Evolutionary conservation across 169 alveolate genomes (phyloP).

Genomic region (Amoebophrya sp.): DNA sequence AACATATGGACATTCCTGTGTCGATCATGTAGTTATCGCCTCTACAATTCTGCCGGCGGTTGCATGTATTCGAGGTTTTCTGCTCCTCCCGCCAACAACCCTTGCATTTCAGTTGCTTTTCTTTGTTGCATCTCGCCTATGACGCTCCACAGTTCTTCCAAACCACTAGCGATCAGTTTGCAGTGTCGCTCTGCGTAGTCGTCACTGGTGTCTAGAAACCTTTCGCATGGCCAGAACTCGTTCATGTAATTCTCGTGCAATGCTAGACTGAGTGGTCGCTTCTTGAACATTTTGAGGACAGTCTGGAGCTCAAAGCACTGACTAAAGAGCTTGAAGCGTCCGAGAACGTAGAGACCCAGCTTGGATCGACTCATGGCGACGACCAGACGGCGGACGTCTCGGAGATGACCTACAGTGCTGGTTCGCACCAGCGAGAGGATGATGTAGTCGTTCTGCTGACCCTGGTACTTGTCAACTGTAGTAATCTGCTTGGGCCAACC

Average conservation of each 20-base stretch:
- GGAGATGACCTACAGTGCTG: conserved; percentile 71
- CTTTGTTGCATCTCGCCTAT: neutral
- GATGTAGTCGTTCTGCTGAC: conserved; percentile 77
- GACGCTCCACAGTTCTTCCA: neutral
- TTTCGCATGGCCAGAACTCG: neutral
- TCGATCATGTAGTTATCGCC: no score
- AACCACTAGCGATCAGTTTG: neutral
- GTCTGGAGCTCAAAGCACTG: conserved; percentile 57
- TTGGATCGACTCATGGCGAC: conserved; percentile 90
- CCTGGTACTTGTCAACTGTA: conserved; percentile 82
- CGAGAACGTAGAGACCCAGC: conserved; percentile 69
- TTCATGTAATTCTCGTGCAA: neutral
- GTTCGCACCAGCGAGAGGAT: conserved; percentile 80
- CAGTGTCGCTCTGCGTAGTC: neutral
- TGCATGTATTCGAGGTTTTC: neutral
- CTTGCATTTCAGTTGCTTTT: neutral
- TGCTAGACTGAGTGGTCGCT: conserved; percentile 35
- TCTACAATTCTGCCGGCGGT: no score
- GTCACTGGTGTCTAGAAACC: neutral
- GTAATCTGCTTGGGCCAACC: conserved; percentile 62
- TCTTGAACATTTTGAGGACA: conserved; percentile 50
- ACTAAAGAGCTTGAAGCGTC: conserved; percentile 52
- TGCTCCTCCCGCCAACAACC: neutral
- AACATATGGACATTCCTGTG: no score
- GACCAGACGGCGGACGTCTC: conserved; percentile 83